phyloP scores from a whole-genome alignment of 345 rosid genomes.

The Eucalyptus regnans region DNA sequence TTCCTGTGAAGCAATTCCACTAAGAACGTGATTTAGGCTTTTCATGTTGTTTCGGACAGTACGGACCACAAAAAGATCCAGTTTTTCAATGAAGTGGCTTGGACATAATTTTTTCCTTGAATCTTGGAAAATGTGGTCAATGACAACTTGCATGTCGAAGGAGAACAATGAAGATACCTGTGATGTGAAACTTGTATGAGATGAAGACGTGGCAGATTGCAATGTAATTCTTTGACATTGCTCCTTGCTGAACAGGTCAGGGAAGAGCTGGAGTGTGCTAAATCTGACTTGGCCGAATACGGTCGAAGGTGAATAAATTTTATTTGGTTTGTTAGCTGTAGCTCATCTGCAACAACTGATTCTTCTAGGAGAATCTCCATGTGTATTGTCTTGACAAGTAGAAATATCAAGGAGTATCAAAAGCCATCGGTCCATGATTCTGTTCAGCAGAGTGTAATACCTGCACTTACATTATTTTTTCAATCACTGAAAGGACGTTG shows the following conservation, averaged over 20 bases:
- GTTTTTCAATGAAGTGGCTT: fast-evolving
- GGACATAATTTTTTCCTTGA: neutral
- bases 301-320: neutral
- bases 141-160: neutral
- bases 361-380: no score
- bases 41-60: neutral
- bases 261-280: neutral
- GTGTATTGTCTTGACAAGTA: neutral
- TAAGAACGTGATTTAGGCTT: neutral
- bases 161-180: no score
- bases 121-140: neutral
- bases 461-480: fast-evolving
- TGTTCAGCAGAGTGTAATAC: fast-evolving
- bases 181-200: no score
- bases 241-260: neutral
- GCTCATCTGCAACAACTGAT: fast-evolving
- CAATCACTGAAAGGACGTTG: neutral
- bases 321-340: fast-evolving
- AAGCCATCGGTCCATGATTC: neutral
- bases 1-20: neutral
- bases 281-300: fast-evolving
- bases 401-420: fast-evolving
- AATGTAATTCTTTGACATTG: no score
- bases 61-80: neutral
- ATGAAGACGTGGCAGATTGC: no score